Evolutionary conservation across 495 filamentous ascomycete genomes (phyloP).

Genomic region (Physcia stellaris): DNA sequence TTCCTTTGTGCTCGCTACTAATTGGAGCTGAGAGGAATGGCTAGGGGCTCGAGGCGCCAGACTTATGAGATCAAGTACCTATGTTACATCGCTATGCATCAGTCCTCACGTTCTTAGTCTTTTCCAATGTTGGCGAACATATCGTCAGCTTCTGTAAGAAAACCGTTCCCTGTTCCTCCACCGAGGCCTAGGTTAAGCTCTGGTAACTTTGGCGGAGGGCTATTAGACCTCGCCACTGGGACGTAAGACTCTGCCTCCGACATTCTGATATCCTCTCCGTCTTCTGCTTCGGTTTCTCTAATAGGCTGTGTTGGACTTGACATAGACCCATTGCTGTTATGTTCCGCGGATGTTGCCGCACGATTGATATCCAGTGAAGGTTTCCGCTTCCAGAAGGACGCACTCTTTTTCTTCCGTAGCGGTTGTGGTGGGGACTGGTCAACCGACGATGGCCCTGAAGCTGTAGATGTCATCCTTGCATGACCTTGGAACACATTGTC

Average conservation of each 20-base stretch:
- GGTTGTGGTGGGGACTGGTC: not conserved
- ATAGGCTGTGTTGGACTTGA: not conserved
- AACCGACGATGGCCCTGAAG: not conserved
- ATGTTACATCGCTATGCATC: too few species aligned
- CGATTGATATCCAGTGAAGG: conserved; percentile 10
- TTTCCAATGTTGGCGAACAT: too few species aligned
- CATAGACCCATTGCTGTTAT: not conserved
- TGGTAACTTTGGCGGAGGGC: conserved; percentile 3
- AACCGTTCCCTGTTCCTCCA: too few species aligned
- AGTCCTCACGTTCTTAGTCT: too few species aligned
- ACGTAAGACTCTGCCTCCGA: not conserved
- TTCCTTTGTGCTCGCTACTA: too few species aligned
- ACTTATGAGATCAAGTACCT: too few species aligned
- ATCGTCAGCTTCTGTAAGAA: too few species aligned
- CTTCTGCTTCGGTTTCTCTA: too few species aligned
- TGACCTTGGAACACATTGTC: not conserved
- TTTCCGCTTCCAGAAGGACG: conserved; percentile 13
- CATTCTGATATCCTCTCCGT: not conserved
- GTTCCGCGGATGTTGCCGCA: not conserved
- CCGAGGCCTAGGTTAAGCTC: too few species aligned
- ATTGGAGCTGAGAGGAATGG: too few species aligned
- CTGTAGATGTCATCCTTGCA: not conserved
- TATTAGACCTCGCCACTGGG: not conserved
- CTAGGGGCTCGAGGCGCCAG: too few species aligned
- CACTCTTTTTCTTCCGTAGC: conserved; percentile 6